These are phyloP conservation scores for Acanthamoeba healyi DNA, from an alignment of 208 protist genomes.

Conservation along the genomic window DNA sequence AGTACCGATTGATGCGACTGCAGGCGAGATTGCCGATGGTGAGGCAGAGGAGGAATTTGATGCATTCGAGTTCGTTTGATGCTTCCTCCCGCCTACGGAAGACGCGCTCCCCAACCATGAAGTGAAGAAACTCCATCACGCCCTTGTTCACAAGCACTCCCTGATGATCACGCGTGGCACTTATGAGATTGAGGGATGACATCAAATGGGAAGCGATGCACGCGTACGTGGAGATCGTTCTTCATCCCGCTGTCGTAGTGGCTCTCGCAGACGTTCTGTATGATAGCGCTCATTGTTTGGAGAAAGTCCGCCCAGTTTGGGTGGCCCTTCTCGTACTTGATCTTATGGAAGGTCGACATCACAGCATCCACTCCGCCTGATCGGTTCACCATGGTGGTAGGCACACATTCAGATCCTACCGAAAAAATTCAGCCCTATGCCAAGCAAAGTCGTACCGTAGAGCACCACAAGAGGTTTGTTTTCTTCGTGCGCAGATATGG, in stretches of 20 bases:
- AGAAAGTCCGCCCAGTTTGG: constrained; percentile 1
- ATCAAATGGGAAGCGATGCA: not conserved
- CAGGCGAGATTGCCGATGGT: constrained; percentile 28
- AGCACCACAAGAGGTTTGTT: constrained; percentile 34
- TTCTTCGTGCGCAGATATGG: constrained; percentile 3
- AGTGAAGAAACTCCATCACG: constrained; percentile 14
- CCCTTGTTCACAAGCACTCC: constrained; percentile 35
- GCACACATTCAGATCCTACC: too few relatives aligned
- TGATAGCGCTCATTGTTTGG: constrained; percentile 32
- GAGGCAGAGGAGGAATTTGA: constrained; percentile 32
- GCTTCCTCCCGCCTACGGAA: not conserved
- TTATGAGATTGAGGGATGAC: not conserved
- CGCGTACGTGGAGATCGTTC: constrained; percentile 5
- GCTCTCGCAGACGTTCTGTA: constrained; percentile 29
- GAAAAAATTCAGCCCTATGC: too few relatives aligned
- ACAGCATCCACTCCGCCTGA: not conserved
- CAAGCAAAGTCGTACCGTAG: not conserved
- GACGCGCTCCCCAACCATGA: not conserved
- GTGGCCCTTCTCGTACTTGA: constrained; percentile 38
- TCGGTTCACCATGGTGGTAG: too few relatives aligned
- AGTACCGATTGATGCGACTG: not conserved
- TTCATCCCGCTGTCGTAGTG: constrained; percentile 43
- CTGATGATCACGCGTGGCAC: not conserved
- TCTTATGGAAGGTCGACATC: constrained; percentile 14
- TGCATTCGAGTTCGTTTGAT: not conserved